A percentile compares a stretch with the other conserved stretches of the same genome.
Evolutionary conservation across 2,329 filamentous ascomycete species (phyloP).

Genomic region (Raffaelea albimanens): DNA sequence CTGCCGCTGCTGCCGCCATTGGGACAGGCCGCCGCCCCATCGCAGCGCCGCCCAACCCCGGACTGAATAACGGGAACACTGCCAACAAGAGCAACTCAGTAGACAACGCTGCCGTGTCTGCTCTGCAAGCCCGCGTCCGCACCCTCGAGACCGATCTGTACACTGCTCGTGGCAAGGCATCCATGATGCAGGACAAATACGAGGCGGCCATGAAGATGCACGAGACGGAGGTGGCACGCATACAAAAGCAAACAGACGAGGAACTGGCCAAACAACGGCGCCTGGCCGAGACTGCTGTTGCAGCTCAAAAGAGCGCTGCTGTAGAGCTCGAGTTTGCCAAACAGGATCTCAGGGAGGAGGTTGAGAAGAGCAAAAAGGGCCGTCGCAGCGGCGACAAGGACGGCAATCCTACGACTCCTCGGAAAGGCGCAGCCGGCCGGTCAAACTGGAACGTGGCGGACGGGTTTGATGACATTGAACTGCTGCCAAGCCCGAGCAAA

Average conservation of each 20-base stretch:
- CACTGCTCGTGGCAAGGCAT: conserved; percentile 60
- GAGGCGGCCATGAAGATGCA: conserved; percentile 53
- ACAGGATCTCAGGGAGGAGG: conserved; percentile 58
- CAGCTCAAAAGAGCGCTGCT: conserved; percentile 53
- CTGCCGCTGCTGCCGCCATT: not conserved
- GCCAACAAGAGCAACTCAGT: not conserved
- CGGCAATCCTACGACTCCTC: conserved; percentile 38
- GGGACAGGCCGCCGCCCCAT: conserved; percentile 8
- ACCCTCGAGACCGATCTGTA: conserved; percentile 47
- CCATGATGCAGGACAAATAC: conserved; percentile 64
- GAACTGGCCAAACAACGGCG: conserved; percentile 54
- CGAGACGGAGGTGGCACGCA: conserved; percentile 49
- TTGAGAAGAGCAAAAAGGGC: conserved; percentile 28
- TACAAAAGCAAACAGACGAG: conserved; percentile 56
- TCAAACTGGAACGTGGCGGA: conserved; percentile 55
- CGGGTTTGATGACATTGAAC: conserved; percentile 64
- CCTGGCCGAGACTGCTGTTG: conserved; percentile 54
- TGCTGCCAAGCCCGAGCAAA: conserved; percentile 44
- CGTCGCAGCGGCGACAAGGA: conserved; percentile 28
- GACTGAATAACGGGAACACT: not conserved
- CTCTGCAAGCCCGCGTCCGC: conserved; percentile 42
- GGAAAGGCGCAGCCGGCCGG: conserved; percentile 32
- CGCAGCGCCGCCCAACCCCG: conserved; percentile 19
- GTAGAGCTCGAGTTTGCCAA: conserved; percentile 66
- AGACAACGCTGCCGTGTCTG: conserved; percentile 19